Conservation (phyloP, 2,329 filamentous ascomycete species). For the Fusarium continuum region DNA sequence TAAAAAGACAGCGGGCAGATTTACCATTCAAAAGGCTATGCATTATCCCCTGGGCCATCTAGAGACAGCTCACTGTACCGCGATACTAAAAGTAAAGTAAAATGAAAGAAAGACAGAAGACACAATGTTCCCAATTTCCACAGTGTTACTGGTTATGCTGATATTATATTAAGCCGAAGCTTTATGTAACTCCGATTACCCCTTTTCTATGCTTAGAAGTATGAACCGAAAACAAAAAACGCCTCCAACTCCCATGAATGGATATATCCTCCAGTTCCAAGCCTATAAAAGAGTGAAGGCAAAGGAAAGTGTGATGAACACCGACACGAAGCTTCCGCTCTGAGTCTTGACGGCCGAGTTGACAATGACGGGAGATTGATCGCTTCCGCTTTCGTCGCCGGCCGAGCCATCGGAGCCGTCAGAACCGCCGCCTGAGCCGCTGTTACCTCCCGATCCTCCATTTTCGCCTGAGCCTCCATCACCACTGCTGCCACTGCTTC, state of each 20-base stretch:
- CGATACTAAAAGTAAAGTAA: constrained; percentile 15
- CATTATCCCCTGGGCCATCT: not conserved
- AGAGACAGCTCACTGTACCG: not conserved
- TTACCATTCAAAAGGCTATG: not conserved
- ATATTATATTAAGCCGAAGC: constrained; percentile 19
- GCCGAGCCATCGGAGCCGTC: not conserved
- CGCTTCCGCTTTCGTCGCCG: not conserved
- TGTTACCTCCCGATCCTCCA: not conserved
- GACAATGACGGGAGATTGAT: constrained; percentile 12
- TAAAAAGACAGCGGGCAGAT: not conserved
- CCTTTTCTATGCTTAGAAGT: constrained; percentile 24
- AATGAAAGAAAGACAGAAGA: constrained; percentile 6
- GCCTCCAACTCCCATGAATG: not conserved
- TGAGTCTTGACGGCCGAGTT: constrained; percentile 16
- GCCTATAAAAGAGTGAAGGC: constrained; percentile 19
- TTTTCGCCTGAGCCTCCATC: not conserved
- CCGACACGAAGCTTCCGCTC: not conserved
- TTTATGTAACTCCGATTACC: constrained; percentile 6
- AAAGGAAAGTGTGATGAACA: not conserved
- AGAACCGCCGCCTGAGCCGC: not conserved
- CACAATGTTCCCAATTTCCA: not conserved
- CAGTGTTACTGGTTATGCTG: not conserved
- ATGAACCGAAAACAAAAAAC: constrained; percentile 3
- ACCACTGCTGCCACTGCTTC: not conserved
- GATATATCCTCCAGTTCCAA: not conserved